Evolutionary conservation across 768 basidiomycete species (phyloP).

Genomic region (Rhodotorula kratochvilovae): DNA sequence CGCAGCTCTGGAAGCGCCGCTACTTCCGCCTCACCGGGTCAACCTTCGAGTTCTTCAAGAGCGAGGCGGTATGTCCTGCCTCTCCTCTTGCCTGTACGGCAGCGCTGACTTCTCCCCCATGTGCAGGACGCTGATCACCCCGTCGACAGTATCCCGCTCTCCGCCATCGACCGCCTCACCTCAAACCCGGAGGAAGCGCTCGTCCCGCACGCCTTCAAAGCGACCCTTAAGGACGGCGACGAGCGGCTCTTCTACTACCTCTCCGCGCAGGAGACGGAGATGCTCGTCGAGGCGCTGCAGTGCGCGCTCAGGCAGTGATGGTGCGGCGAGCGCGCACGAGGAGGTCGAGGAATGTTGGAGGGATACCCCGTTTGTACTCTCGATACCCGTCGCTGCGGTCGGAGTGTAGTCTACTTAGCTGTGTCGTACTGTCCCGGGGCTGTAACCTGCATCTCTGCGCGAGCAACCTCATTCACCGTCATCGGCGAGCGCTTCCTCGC

Average conservation of each 20-base stretch:
- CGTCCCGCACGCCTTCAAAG: constrained; percentile 32
- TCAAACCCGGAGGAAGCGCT: constrained; percentile 20
- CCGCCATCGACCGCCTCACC: neutral
- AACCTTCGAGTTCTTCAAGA: constrained; percentile 18
- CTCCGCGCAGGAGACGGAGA: constrained; percentile 20
- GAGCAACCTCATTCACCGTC: too few species aligned
- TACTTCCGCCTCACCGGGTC: constrained; percentile 6
- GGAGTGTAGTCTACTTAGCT: too few species aligned
- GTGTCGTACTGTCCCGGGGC: too few species aligned
- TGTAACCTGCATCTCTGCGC: too few species aligned
- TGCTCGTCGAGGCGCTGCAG: constrained; percentile 17
- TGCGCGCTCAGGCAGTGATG: neutral
- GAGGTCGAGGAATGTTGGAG: neutral
- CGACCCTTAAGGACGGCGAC: constrained; percentile 3
- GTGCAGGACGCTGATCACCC: constrained; percentile 11
- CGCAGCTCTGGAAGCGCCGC: constrained; percentile 33
- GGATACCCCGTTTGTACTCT: neutral
- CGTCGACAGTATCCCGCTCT: neutral
- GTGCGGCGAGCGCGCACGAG: neutral
- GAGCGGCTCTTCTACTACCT: constrained; percentile 23
- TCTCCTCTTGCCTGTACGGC: neutral
- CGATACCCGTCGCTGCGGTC: too few species aligned
- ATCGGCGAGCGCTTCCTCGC: neutral
- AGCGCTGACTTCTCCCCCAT: too few species aligned
- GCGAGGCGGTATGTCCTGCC: constrained; percentile 5